Conservation (phyloP, 345 rosid genomes). For the Sisymbrium irio region DNA sequence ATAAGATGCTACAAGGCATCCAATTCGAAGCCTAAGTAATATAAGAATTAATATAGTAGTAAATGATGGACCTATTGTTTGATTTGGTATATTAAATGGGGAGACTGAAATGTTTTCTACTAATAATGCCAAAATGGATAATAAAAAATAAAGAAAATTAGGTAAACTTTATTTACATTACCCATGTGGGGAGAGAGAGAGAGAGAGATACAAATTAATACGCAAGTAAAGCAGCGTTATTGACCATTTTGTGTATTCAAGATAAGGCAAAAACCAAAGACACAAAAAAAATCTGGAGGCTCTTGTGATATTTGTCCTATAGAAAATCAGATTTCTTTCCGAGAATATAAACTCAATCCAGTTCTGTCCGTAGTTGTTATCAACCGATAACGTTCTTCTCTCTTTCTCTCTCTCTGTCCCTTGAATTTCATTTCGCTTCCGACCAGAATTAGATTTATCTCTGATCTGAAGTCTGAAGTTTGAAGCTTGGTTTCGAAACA, state of each 20-base stretch:
- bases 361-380: conserved; percentile 4
- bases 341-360: background rate
- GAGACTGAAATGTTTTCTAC: background rate
- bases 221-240: conserved; percentile 19
- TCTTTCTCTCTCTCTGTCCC: background rate
- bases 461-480: conserved; percentile 18
- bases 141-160: background rate
- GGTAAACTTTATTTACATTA: background rate
- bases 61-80: background rate
- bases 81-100: background rate
- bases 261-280: conserved; percentile 11
- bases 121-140: background rate
- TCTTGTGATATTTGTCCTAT: background rate
- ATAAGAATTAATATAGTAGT: background rate
- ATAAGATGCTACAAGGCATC: conserved; percentile 21
- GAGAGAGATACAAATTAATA: conserved; percentile 13
- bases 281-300: background rate
- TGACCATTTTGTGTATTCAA: conserved; percentile 22
- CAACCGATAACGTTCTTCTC: background rate
- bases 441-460: background rate
- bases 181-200: background rate
- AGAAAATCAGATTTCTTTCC: background rate
- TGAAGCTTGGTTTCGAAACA: background rate
- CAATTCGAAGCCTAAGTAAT: conserved; percentile 12
- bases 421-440: background rate